A percentile compares a stretch with the other conserved stretches of the same genome.
Conservation (phyloP, 1,284 basidiomycete genomes). For the Cryptococcus maquisensis region DNA sequence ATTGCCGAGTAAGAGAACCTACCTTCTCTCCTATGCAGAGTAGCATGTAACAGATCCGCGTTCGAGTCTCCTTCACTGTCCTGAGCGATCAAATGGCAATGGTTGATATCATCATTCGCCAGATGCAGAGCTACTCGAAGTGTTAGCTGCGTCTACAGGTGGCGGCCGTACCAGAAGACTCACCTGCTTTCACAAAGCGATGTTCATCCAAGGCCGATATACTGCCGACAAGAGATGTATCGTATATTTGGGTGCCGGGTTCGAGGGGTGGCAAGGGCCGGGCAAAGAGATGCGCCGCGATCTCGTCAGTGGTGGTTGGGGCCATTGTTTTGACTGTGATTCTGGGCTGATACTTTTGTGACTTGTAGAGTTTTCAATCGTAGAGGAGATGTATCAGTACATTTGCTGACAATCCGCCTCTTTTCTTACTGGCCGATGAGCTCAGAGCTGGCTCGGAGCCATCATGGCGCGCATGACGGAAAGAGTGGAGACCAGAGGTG, state of each 20-base stretch:
- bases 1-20: neutral
- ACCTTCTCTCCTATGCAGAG: slow-evolving; percentile 45
- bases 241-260: slow-evolving; percentile 37
- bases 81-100: slow-evolving; percentile 42
- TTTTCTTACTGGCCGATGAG: too few species aligned
- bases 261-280: slow-evolving; percentile 34
- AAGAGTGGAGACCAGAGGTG: too few species aligned
- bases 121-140: slow-evolving; percentile 37
- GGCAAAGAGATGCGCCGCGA: slow-evolving; percentile 27
- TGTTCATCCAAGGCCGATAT: slow-evolving; percentile 34
- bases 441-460: too few species aligned
- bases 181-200: slow-evolving; percentile 35
- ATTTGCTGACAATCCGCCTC: too few species aligned
- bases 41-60: slow-evolving; percentile 45
- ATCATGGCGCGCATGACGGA: too few species aligned
- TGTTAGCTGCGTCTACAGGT: neutral
- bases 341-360: too few species aligned
- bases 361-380: too few species aligned
- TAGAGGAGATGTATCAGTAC: too few species aligned
- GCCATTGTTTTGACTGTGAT: neutral
- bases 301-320: slow-evolving; percentile 16
- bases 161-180: slow-evolving; percentile 5
- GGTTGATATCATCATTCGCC: slow-evolving; percentile 46
- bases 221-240: slow-evolving; percentile 18
- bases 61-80: slow-evolving; percentile 39